A percentile compares a stretch with the other conserved stretches of the same genome.
phyloP scores from a whole-genome alignment of 169 alveolate species.

The Plasmodium vinckei region DNA sequence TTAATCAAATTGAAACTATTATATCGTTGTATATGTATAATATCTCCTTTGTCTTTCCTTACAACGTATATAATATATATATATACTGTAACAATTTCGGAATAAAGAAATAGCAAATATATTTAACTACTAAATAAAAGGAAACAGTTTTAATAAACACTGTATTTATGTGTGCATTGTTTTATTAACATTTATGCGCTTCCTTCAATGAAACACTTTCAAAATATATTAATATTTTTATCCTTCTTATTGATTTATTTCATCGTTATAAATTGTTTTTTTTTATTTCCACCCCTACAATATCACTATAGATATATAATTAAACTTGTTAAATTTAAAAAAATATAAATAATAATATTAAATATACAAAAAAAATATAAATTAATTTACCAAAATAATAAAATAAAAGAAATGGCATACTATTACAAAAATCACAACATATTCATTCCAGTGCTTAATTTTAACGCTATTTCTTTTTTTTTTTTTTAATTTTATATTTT shows the following conservation, averaged over 20 bases:
- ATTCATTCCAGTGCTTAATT: too few species aligned
- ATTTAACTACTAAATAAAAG: background rate
- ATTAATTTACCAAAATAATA: background rate
- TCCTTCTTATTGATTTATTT: background rate
- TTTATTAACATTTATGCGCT: background rate
- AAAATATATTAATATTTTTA: background rate
- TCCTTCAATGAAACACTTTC: background rate
- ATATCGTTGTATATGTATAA: background rate
- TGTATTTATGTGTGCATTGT: background rate
- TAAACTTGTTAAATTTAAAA: background rate
- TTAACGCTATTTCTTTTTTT: too few species aligned
- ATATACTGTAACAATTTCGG: background rate
- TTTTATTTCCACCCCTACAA: background rate
- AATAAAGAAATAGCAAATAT: background rate
- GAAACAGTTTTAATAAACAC: background rate
- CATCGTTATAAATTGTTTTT: background rate
- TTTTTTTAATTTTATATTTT: too few species aligned
- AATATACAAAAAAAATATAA: background rate
- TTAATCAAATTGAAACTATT: background rate
- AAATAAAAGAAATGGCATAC: too few species aligned
- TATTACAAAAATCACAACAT: too few species aligned
- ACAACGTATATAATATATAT: background rate
- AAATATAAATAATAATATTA: background rate
- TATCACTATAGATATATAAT: background rate
- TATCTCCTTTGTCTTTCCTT: background rate